These are phyloP conservation scores for Alternaria novae-zelandiae DNA, from an alignment of 2,329 filamentous ascomycete species.

Conservation along the genomic window DNA sequence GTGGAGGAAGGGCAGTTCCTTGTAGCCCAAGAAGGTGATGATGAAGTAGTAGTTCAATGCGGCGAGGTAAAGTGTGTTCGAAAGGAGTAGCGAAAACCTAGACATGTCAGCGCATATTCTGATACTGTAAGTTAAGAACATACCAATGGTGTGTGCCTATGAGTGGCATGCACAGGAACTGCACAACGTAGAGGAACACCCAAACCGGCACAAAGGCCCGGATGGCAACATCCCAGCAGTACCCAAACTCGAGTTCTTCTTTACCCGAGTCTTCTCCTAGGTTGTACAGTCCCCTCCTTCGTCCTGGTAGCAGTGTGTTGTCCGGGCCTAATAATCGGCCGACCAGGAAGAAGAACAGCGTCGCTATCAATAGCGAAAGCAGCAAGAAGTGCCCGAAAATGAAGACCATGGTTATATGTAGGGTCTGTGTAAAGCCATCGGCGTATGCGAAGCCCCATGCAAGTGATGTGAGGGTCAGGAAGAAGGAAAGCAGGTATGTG, in stretches of 20 bases:
- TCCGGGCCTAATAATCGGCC: slow-evolving; percentile 67
- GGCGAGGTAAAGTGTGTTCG: slow-evolving; percentile 70
- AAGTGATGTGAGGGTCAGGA: slow-evolving; percentile 60
- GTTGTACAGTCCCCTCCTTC: slow-evolving; percentile 64
- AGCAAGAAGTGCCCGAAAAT: slow-evolving; percentile 67
- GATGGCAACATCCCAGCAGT: slow-evolving; percentile 74
- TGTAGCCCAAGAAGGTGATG: slow-evolving; percentile 73
- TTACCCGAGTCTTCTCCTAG: slow-evolving; percentile 55
- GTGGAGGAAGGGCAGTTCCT: slow-evolving; percentile 70
- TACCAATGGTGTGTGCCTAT: slow-evolving; percentile 61
- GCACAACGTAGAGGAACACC: slow-evolving; percentile 70
- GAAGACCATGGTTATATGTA: slow-evolving; percentile 57
- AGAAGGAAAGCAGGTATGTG: slow-evolving; percentile 72
- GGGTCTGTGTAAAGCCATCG: slow-evolving; percentile 50
- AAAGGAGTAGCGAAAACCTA: slow-evolving; percentile 64
- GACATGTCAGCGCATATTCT: not conserved
- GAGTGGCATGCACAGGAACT: slow-evolving; percentile 71
- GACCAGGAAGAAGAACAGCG: slow-evolving; percentile 68
- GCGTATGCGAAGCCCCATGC: slow-evolving; percentile 67
- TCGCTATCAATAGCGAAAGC: slow-evolving; percentile 64
- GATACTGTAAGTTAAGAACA: not conserved
- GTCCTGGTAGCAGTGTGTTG: slow-evolving; percentile 58
- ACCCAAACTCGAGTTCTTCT: slow-evolving; percentile 71
- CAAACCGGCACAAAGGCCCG: slow-evolving; percentile 72
- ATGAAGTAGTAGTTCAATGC: slow-evolving; percentile 71